Evolutionary conservation across 2,329 filamentous ascomycete genomes (phyloP), one percentile per base, ranked within the genome.

Genomic region (Fusarium algeriense): DNA sequence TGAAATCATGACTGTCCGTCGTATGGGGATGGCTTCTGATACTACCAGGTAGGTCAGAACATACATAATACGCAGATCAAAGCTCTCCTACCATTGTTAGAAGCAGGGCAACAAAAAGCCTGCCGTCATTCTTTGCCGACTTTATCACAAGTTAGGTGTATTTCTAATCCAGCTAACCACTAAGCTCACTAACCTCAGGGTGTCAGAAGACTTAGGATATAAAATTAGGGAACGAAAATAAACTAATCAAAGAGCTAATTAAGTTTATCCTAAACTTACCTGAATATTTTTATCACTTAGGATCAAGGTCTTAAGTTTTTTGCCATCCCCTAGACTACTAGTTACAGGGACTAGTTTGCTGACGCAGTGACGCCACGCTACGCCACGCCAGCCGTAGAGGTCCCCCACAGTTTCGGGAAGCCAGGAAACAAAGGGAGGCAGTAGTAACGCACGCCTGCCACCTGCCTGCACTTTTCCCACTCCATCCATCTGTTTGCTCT

Each of bases 331-430:
- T 23, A 23, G 23, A 23, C 23, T 23, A 23, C 23, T 23, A 57
- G 38, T 67, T 55, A 68, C 68, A 69, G 59, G 58, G 58, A 63
- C 50, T 60, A 10, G 19, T 60, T 58, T 37, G 62, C 68, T 64
- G 59, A 65, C 56, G 48, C 68, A 70, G 52, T 37, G 41, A 64
- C 54, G 48, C 70, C 67, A 50, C 32, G 32, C 67, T 57, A 73
- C 71, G 71, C 71, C 69, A 70, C 71, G 62, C 62, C 60, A 55
- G 53, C 37, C 44, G 59, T 64, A 64, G 57, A 57, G 67, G 49
- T 66, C 55, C 71, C 70, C 66, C 57, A 63, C 64, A 63, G 35
- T 48, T 40, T 46, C 43, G 23, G 28, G 35, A 23, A 40, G 14
- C 9, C 38, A 32, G 59, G 44, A 60, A 63, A 53, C 56, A 53